Conservation (phyloP, 202 grass and related monocot species). For the Eragrostis tef region DNA sequence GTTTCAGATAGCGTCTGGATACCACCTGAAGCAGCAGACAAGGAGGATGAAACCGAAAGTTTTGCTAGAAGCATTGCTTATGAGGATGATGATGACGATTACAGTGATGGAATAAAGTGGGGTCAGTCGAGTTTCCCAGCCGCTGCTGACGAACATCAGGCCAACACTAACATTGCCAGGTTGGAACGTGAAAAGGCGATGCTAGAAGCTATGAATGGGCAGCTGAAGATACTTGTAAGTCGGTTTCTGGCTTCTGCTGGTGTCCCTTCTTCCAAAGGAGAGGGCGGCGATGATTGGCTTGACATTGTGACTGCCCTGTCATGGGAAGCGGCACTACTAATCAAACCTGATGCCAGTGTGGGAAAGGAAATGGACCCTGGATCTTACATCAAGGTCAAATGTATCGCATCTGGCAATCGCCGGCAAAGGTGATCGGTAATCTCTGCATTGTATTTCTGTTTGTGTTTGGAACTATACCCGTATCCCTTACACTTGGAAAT, state of each 20-base stretch:
- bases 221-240: constrained; percentile 89
- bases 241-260: constrained; percentile 80
- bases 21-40: constrained; percentile 74
- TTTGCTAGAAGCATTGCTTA: constrained; percentile 48
- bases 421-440: constrained; percentile 69
- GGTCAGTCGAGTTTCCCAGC: constrained; percentile 59
- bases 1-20: constrained; percentile 54
- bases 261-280: constrained; percentile 53
- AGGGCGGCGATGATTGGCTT: constrained; percentile 69
- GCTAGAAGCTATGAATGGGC: constrained; percentile 94
- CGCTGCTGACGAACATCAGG: constrained; percentile 52
- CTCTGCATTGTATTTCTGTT: constrained; percentile 28
- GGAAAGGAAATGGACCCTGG: constrained; percentile 97
- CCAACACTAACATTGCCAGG: constrained; percentile 40
- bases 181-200: constrained; percentile 80
- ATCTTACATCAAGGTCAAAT: constrained; percentile 97
- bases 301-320: constrained; percentile 82
- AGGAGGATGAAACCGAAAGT: constrained; percentile 54
- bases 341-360: constrained; percentile 80
- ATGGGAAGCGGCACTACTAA: constrained; percentile 83
- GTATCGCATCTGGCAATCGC: constrained; percentile 75
- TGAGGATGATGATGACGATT: constrained; percentile 48
- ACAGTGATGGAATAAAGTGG: constrained; percentile 58
- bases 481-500: constrained; percentile 31
- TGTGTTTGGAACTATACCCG: constrained; percentile 24